Evolutionary conservation across 1,284 basidiomycete genomes (phyloP), one percentile per base, ranked within the genome.

Genomic region (Anthracocystis setariae): DNA sequence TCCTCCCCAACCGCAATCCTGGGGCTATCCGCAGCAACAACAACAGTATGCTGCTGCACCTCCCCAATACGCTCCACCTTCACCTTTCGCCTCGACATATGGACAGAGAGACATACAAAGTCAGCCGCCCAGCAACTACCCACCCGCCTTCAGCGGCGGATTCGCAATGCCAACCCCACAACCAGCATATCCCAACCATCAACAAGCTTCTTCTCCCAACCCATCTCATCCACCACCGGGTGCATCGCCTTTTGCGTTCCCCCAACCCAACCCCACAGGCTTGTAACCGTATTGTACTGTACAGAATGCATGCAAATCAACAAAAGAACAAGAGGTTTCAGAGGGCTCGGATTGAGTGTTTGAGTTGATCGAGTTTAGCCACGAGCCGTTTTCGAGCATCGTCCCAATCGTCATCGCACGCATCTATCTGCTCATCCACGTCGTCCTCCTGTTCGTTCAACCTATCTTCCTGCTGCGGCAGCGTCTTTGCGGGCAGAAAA

Each of bases 131-230:
- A 43, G 35, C 27, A 8, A 10, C 8, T 4, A n/a, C 0, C 62
- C 54, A 13, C 32, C 51, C 38, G 54, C 63, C 0, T 60, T 60
- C 2, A 37, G 65, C 7, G 71, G 66, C 9, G 71, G 71, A 4
- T 73, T 73, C 21, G 66, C 66, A 25, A 73, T 73, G 66, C 71
- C 71, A 17, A 72, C 45, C 21, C 58, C 69, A 13, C 45, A 65
- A 7, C 13, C 47, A 9, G 47, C 50, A 2, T 35, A 50, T 3
- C 27, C 25, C 24, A 17, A 21, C 20, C 54, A 54, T 15, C 58
- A 61, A 33, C n/a, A n/a, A n/a, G n/a, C n/a, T n/a, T n/a, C n/a
- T n/a, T n/a, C n/a, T n/a, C n/a, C n/a, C n/a, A 18, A n/a, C 3
- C 37, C 46, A 25, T 10, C 40, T 46, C 25, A 32, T 25, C 23